Evolutionary conservation across 2,329 filamentous ascomycete species (phyloP).

Genomic region (Hypoxylon sp.): DNA sequence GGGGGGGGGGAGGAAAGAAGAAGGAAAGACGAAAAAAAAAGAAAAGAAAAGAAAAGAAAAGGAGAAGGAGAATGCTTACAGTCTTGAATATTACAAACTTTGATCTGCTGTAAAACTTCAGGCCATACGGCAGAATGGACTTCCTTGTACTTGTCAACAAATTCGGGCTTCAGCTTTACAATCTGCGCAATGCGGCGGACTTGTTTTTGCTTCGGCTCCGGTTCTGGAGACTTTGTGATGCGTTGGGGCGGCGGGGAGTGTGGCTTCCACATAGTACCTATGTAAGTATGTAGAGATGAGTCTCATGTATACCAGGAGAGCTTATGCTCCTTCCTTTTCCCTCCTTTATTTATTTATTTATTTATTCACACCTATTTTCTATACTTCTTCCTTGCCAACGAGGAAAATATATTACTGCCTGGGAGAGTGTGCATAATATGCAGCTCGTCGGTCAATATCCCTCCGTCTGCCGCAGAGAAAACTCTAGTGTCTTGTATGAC

Average conservation of each 20-base stretch:
- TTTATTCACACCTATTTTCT: neutral
- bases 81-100: conserved; percentile 80
- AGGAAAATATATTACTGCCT: neutral
- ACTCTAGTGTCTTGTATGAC: conserved; percentile 9
- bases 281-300: no score
- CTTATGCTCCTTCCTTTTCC: neutral
- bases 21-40: no score
- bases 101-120: conserved; percentile 81
- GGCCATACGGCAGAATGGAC: conserved; percentile 83
- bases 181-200: conserved; percentile 78
- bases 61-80: conserved; percentile 63
- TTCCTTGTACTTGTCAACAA: conserved; percentile 78
- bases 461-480: neutral
- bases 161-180: conserved; percentile 78
- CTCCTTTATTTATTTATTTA: neutral
- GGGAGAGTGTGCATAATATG: neutral
- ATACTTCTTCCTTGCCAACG: no score
- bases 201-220: conserved; percentile 57
- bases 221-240: conserved; percentile 41
- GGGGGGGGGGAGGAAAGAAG: no score
- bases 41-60: no score
- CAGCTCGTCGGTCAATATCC: neutral
- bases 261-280: conserved; percentile 43
- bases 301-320: no score
- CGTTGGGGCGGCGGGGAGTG: conserved; percentile 34